A percentile compares a stretch with the other conserved stretches of the same genome.
Conservation (phyloP, 805 yeast genomes). For the Candida tallmaniae region DNA sequence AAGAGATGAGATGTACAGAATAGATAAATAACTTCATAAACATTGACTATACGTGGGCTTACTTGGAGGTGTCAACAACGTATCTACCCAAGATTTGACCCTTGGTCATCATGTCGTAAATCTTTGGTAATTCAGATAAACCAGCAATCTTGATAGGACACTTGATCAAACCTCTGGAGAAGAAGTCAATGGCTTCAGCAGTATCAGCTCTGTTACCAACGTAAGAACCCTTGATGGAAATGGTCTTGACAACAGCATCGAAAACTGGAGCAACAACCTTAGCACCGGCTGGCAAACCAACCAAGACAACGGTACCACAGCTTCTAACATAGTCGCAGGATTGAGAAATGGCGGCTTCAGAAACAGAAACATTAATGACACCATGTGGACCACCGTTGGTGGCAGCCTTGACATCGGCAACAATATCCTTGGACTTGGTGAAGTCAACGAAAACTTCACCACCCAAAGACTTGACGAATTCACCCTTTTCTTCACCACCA, state of each 20-base stretch:
- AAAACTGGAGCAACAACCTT: constrained; percentile 36
- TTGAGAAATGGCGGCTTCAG: constrained; percentile 47
- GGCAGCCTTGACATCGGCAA: constrained; percentile 38
- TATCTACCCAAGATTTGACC: constrained; percentile 42
- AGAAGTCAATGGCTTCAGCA: constrained; percentile 43
- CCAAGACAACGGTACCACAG: constrained; percentile 40
- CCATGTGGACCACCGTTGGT: constrained; percentile 62
- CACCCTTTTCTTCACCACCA: constrained; percentile 69
- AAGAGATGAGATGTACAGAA: too few relatives aligned
- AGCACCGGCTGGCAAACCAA: constrained; percentile 45
- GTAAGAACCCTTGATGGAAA: constrained; percentile 38
- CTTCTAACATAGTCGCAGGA: constrained; percentile 39
- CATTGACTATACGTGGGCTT: too few relatives aligned
- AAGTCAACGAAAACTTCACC: constrained; percentile 62
- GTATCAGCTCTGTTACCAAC: constrained; percentile 46
- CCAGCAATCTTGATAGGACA: constrained; percentile 40
- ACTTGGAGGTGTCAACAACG: constrained; percentile 40
- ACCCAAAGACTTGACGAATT: constrained; percentile 50
- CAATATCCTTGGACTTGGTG: constrained; percentile 47
- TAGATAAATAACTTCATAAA: too few relatives aligned
- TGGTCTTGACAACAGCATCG: constrained; percentile 36
- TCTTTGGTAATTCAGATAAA: constrained; percentile 35
- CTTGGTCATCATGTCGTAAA: constrained; percentile 37
- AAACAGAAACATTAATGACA: constrained; percentile 46
- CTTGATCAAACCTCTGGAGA: constrained; percentile 38